Conservation (phyloP, 495 filamentous ascomycete genomes). For the Choiromyces venosus region DNA sequence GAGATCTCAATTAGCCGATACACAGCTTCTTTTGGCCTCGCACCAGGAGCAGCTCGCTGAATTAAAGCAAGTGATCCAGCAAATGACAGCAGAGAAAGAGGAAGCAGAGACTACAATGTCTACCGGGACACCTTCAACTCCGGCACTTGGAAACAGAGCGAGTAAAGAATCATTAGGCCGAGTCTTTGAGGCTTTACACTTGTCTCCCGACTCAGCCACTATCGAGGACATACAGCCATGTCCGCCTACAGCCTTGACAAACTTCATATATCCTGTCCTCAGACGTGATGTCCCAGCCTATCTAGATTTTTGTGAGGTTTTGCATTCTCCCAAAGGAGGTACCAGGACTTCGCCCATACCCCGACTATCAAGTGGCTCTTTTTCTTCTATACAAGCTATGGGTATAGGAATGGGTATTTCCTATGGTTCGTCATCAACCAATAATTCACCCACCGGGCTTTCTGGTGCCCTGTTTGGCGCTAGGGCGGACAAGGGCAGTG, state of each 20-base stretch:
- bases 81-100: slow-evolving; percentile 69
- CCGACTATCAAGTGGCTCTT: slow-evolving; percentile 55
- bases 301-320: slow-evolving; percentile 75
- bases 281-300: slow-evolving; percentile 75
- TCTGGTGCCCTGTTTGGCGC: slow-evolving; percentile 29
- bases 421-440: slow-evolving; percentile 31
- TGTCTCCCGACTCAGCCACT: slow-evolving; percentile 48
- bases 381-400: slow-evolving; percentile 46
- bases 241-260: slow-evolving; percentile 76
- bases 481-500: slow-evolving; percentile 25
- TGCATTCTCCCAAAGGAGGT: slow-evolving; percentile 61
- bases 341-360: slow-evolving; percentile 53
- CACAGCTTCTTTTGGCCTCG: slow-evolving; percentile 74
- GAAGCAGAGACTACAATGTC: slow-evolving; percentile 56
- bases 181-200: slow-evolving; percentile 47
- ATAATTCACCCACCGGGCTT: slow-evolving; percentile 36
- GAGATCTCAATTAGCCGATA: slow-evolving; percentile 70
- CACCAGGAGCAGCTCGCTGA: slow-evolving; percentile 91
- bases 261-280: slow-evolving; percentile 74
- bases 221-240: slow-evolving; percentile 63
- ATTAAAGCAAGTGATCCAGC: slow-evolving; percentile 85
- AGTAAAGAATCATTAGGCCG: slow-evolving; percentile 46
- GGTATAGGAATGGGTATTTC: slow-evolving; percentile 37
- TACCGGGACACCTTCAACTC: slow-evolving; percentile 65
- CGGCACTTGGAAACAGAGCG: slow-evolving; percentile 45